Base-by-base conservation (phyloP, 1,139 yeast species). In the Suhomyces taliae region DNA sequence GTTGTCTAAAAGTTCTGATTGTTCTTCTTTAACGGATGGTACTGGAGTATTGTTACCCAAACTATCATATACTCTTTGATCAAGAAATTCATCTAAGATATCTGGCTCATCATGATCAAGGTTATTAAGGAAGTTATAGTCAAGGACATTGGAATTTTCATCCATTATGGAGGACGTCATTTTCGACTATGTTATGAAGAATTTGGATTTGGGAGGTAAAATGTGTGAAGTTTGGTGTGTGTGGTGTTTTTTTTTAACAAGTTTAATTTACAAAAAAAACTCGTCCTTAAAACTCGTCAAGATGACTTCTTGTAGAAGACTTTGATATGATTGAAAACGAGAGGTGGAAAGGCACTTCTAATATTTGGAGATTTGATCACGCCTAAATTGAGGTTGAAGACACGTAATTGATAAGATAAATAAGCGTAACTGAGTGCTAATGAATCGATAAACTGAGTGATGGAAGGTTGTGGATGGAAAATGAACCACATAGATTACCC, bases 31-130 rank as follows among this genome's bases (percentile, higher is more conserved):
- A 34, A 15, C 29, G 9, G 10, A 12, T 8, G 41, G 35, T 12
- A 51, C 59, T 4, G 70, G 70, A 3, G 69, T 61, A 45, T 58
- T 64, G 19, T 60, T 56, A 9, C 66, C 66, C 41, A 67, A 52
- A 15, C 69, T 63, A 31, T 78, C 83, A 52, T 78, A 80, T 2
- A 80, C 76, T 46, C 85, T 65, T 55, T 78, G 80, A 59, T 81
- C 86, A 45, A 81, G 66, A 54, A 81, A 81, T 60, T 81, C 86
- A 54, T 79, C 83, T 44, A 81, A 60, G 36, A 74, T 70, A 50
- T 74, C 78, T 39, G 70, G 75, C 44, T 70, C 73, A 27, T 69
- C 69, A 38, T 60, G 53, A 15, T 52, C 53, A 19, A 54, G 41
- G 31, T 44, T 45, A 38, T 49, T 39, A 32, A 56, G 53, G 39